Evolutionary conservation across 2,329 filamentous ascomycete species (phyloP), one percentile per base, ranked within the genome.

Genomic region (Monosporascus sp.): DNA sequence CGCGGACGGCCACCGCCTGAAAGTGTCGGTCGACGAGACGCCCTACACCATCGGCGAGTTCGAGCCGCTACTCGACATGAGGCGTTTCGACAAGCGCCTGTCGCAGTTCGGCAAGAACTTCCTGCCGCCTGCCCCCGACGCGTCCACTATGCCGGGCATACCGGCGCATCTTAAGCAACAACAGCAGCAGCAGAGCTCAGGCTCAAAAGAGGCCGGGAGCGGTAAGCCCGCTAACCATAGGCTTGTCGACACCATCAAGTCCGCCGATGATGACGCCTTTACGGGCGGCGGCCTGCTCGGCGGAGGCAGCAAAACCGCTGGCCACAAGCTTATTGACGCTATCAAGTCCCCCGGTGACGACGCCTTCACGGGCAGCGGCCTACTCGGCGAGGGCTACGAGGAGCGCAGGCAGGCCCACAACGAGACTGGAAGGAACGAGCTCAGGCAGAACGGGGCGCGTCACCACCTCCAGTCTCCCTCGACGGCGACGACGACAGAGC

Each of bases 41-140:
- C 82, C 73, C 52, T 88, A 77, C 76, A 83, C 73, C 62, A 86
- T 89, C 50, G 87, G 86, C 5, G 79, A 82, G 1, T 88, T 88
- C 68, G 77, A 83, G 59, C 87, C 89, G 1, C 70, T 91, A 3
- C 69, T 91, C 8, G 84, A 90, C 55, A 71, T 85, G 64, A 74
- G 79, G 40, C 75, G 78, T 7, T 83, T 86, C 60, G 77, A 82
- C 54, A 78, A 79, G 62, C 73, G 76, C 8, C 56, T 79, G 1
- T 78, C 78, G 14, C 73, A 79, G 16, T 78, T 77, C 50, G 75
- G 75, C 17, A 79, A 78, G 49, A 71, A 77, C 53, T 69, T 73
- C 52, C 61, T 69, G 17, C 63, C 67, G 1, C 55, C 67, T 7
- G 52, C 59, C 52, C 56, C 59, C 40, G 62, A 64, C 17, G 48